A percentile compares a stretch with the other conserved stretches of the same genome.
Conservation (phyloP, 106 monocot species). For the Dactylorhiza incarnata region DNA sequence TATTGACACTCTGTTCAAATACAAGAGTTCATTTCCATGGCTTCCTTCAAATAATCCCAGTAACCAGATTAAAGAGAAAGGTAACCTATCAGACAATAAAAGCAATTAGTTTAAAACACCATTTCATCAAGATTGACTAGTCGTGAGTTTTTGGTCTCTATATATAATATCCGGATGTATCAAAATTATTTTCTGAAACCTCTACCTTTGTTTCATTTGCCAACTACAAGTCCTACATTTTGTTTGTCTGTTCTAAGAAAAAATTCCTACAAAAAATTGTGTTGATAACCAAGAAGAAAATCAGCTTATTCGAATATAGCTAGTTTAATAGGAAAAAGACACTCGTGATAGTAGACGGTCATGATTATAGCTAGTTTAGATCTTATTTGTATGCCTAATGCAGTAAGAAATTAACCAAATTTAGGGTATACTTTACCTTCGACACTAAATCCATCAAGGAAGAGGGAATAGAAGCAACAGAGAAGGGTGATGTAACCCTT, state of each 20-base stretch:
- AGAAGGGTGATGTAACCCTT: no score
- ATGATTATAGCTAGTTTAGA: no score
- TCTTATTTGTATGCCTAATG: no score
- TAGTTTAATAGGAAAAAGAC: no score
- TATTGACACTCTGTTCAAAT: neutral
- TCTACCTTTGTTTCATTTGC: neutral
- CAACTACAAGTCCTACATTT: neutral
- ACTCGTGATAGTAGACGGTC: no score
- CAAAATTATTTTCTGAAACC: neutral
- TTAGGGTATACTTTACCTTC: no score
- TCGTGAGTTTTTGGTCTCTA: neutral
- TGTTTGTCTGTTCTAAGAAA: neutral
- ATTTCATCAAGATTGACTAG: neutral
- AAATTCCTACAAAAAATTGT: neutral
- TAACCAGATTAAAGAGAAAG: neutral
- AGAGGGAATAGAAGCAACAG: no score
- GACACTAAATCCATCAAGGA: no score
- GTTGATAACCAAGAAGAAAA: neutral
- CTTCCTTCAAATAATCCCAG: neutral
- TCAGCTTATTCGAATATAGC: no score
- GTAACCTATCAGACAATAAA: neutral
- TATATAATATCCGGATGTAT: neutral
- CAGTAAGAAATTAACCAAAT: no score
- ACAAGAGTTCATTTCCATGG: neutral
- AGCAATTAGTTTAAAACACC: neutral